These are phyloP conservation scores for Colletotrichum tamarilloi DNA, from an alignment of 2,329 filamentous ascomycete species.

Conservation along the genomic window DNA sequence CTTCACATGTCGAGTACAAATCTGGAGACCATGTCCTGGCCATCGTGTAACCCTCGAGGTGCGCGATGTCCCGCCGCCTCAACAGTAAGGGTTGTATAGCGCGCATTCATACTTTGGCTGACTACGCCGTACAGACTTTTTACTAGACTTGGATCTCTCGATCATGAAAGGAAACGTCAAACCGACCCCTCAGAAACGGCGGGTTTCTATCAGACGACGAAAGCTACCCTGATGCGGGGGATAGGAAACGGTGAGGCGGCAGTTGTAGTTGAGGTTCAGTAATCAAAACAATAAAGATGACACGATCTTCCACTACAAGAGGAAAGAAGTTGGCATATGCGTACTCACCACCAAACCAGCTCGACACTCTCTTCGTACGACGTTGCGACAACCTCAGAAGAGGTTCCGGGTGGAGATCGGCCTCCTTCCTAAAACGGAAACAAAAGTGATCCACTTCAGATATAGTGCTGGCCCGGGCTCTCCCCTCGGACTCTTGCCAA, in stretches of 20 bases:
- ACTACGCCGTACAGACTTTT: neutral
- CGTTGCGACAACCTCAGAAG: neutral
- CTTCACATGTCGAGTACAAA: neutral
- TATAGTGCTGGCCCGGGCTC: neutral
- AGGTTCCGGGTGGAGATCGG: neutral
- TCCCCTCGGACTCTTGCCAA: neutral
- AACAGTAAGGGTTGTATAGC: neutral
- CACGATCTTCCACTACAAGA: neutral
- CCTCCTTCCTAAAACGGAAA: neutral
- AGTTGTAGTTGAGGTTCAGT: neutral
- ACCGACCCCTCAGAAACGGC: neutral
- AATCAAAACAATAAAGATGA: constrained; percentile 7
- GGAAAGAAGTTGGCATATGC: neutral
- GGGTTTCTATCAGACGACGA: neutral
- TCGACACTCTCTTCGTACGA: neutral
- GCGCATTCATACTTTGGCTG: neutral
- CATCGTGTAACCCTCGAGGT: neutral
- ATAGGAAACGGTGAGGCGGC: neutral
- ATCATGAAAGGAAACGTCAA: neutral
- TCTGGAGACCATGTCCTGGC: neutral
- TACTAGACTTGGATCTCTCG: neutral
- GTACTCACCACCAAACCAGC: neutral
- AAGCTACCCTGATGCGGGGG: neutral
- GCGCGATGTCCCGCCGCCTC: neutral
- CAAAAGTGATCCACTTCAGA: neutral